A percentile compares a stretch with the other conserved stretches of the same genome.
Evolutionary conservation across 306 rosid genomes (phyloP).

Genomic region (Gleditsia sinensis): DNA sequence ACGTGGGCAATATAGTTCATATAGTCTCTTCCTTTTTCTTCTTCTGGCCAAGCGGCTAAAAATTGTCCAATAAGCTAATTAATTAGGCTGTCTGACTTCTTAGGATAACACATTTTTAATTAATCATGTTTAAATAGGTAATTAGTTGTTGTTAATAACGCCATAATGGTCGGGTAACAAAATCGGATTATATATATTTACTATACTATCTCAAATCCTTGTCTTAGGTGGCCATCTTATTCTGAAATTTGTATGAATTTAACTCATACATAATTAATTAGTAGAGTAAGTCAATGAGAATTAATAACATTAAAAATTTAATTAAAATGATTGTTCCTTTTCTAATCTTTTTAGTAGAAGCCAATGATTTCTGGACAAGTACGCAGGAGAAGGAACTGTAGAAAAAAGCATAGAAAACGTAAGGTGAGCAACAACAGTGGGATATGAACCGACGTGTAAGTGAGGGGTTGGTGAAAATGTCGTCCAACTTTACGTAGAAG

Average conservation of each 20-base stretch:
- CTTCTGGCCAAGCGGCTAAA: neutral
- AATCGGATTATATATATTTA: conserved; percentile 15
- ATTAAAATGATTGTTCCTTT: too few relatives aligned
- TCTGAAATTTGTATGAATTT: too few relatives aligned
- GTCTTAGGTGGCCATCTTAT: neutral
- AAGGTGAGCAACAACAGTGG: conserved; percentile 50
- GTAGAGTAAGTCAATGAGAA: too few relatives aligned
- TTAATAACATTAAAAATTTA: too few relatives aligned
- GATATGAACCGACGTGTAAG: conserved; percentile 56
- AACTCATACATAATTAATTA: too few relatives aligned
- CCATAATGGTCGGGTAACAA: conserved; percentile 28
- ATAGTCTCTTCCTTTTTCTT: conserved; percentile 3
- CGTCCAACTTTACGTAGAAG: conserved; percentile 54
- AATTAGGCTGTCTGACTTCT: neutral
- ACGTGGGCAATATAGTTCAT: conserved; percentile 28
- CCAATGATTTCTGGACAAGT: conserved; percentile 71
- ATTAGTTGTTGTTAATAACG: neutral
- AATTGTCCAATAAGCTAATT: neutral
- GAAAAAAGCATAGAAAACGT: conserved; percentile 59
- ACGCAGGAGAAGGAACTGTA: conserved; percentile 56
- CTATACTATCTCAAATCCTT: neutral
- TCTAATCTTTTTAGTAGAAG: neutral
- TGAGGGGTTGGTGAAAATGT: conserved; percentile 50
- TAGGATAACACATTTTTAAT: conserved; percentile 8
- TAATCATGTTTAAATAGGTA: neutral